Percentiles rank a stretch among this genome's conserved stretches.
Evolutionary conservation across 208 protist genomes (phyloP).

Genomic region (Wallacemonas sp.): DNA sequence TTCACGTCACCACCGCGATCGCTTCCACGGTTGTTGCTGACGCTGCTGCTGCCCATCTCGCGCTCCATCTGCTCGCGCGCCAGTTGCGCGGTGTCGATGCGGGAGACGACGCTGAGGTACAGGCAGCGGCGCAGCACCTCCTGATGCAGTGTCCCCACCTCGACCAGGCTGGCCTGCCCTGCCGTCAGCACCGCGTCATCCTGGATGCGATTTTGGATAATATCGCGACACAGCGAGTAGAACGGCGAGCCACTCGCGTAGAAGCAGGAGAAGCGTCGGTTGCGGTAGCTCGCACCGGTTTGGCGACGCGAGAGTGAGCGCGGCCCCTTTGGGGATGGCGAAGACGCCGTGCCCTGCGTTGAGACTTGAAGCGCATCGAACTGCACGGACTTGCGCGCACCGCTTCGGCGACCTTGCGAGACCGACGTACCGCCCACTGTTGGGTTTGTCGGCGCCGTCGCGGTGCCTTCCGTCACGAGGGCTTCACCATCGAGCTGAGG

Average conservation of each 20-base stretch:
- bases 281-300: not conserved
- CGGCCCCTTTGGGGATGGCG: not conserved
- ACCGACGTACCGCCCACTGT: not conserved
- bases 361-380: not conserved
- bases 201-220: constrained; percentile 12
- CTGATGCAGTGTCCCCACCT: not conserved
- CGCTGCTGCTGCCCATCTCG: not conserved
- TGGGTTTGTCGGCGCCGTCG: not conserved
- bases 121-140: not conserved
- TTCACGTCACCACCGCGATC: no score
- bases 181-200: not conserved
- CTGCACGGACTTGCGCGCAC: not conserved
- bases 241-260: constrained; percentile 13
- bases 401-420: not conserved
- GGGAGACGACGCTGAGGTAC: constrained; percentile 4
- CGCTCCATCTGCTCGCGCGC: constrained; percentile 6
- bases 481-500: not conserved
- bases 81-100: constrained; percentile 1
- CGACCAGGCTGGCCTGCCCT: not conserved
- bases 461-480: not conserved
- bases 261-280: constrained; percentile 8
- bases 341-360: no score
- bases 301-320: not conserved
- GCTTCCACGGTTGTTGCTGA: no score
- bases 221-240: constrained; percentile 19